Base-by-base conservation (phyloP, 2,329 filamentous ascomycete species). In the Ophiocordyceps camponoti-leonardi region DNA sequence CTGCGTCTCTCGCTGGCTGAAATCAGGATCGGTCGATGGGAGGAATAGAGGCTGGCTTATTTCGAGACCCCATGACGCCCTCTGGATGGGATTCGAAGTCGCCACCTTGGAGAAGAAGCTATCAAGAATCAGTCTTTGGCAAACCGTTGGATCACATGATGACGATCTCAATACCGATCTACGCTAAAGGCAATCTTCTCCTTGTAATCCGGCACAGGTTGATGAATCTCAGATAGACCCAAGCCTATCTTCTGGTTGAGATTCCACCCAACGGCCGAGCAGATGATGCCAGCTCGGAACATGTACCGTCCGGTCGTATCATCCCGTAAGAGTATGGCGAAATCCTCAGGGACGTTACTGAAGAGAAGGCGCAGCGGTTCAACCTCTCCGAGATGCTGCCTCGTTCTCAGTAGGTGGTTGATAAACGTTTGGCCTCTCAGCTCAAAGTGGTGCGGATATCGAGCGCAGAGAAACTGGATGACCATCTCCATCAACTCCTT, bases 401-500 rank as follows among this genome's bases (percentile, higher is more conserved):
- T 64, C 0, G 73, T 81, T 4, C 68, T 61, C 1, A 93, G 67
- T 31, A 94, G 81, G 31, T 59, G 60, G 58, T 94, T 94, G 49
- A 76, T 64, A 47, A 94, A 73, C 3, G 73, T 58, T 37, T 67
- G 71, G 4, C 69, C 72, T 19, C 75, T 64, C 0, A 86, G 57
- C 4, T 67, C 66, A 59, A 94, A 94, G 52, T 83, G 79, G 6
- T 79, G 72, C 0, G 86, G 86, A 55, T 93, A 93, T 4, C 86
- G 72, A 4, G 76, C 71, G 49, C 77, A 83, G n/a, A 90, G 62
- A 52, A 90, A 93, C 51, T 90, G 83, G 4, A 94, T 53, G 2
- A 70, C 72, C 77, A 90, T 87, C 60, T 94, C 86, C 85, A 92
- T 88, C 6, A 92, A 67, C 54, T 94, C 86, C 56, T 86, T 87